Base-by-base conservation (phyloP, 139 green algal species). In the Microglena sp. region DNA sequence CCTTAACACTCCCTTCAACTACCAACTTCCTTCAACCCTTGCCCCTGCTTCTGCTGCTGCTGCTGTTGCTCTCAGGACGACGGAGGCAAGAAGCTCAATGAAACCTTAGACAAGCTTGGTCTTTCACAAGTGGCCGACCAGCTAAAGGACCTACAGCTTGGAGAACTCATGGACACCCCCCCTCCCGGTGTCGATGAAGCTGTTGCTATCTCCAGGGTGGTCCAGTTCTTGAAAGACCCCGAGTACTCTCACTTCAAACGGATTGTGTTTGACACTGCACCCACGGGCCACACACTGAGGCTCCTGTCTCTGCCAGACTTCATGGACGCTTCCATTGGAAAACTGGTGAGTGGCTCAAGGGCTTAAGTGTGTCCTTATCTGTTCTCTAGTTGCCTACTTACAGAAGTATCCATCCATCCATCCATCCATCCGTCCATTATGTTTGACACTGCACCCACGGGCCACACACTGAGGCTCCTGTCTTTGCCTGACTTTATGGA, bases 401-500 rank as follows among this genome's bases (percentile, higher is more conserved):
- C n/a, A n/a, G n/a, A n/a, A n/a, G n/a, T n/a, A n/a, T n/a, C n/a
- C n/a, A n/a, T n/a, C n/a, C n/a, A n/a, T n/a, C n/a, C n/a, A n/a
- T n/a, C n/a, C n/a, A n/a, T n/a, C n/a, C n/a, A n/a, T n/a, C n/a
- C n/a, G n/a, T n/a, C n/a, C 67, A 97, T 99, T 75, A 70, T 99
- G 40, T 98, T 99, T 72, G 93, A 99, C 80, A 99, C 93, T 0
- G n/a, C n/a, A n/a, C n/a, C n/a, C n/a, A n/a, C n/a, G n/a, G 89
- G 89, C 2, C 89, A 96, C 85, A 96, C 89, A 34, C 77, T 96
- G 60, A 71, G 90, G 59, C 78, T 96, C 75, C 88, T 96, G 56
- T 79, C 78, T 2, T 81, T 94, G 55, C 90, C 90, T 3, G 89
- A 95, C 34, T 95, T 95, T 71, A 82, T 95, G 27, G 83, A 92